A percentile compares a stretch with the other conserved stretches of the same genome.
Conservation (phyloP, 2,329 filamentous ascomycete species). For the Ceratocystis ficicola region DNA sequence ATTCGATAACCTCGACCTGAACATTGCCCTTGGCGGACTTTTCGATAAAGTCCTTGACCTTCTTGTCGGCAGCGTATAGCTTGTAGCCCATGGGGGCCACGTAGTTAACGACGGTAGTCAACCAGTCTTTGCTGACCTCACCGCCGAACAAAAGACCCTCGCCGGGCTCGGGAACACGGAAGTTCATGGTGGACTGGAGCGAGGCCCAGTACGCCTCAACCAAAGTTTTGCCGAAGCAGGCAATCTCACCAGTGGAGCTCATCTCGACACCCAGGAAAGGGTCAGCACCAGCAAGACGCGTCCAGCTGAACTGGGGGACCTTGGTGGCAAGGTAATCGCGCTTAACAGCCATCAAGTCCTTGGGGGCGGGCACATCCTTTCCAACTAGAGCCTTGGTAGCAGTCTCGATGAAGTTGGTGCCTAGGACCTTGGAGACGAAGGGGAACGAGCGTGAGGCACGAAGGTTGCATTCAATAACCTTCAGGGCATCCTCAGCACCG, state of each 20-base stretch:
- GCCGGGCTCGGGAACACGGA: slow-evolving; percentile 79
- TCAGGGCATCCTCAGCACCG: slow-evolving; percentile 57
- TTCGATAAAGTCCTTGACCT: slow-evolving; percentile 78
- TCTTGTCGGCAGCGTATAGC: slow-evolving; percentile 70
- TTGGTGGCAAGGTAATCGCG: slow-evolving; percentile 92
- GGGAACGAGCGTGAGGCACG: slow-evolving; percentile 96
- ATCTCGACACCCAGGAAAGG: slow-evolving; percentile 98
- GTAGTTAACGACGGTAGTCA: slow-evolving; percentile 74
- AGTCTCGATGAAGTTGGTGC: slow-evolving; percentile 91
- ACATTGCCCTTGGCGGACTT: slow-evolving; percentile 52
- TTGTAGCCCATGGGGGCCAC: slow-evolving; percentile 86
- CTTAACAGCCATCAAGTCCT: slow-evolving; percentile 78
- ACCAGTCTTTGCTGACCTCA: slow-evolving; percentile 56
- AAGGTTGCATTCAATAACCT: slow-evolving; percentile 97
- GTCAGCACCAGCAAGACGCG: slow-evolving; percentile 88
- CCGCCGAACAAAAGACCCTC: slow-evolving; percentile 93
- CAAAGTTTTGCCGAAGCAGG: slow-evolving; percentile 92
- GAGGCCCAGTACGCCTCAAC: slow-evolving; percentile 97
- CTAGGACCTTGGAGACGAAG: slow-evolving; percentile 94
- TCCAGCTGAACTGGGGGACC: slow-evolving; percentile 98
- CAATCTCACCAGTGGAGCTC: slow-evolving; percentile 93
- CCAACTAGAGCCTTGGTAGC: slow-evolving; percentile 86
- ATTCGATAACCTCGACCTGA: slow-evolving; percentile 80
- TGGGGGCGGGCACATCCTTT: slow-evolving; percentile 69
- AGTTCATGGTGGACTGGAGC: slow-evolving; percentile 92